Base-by-base conservation (phyloP, 2,329 filamentous ascomycete species). In the Thyridium curvatum region DNA sequence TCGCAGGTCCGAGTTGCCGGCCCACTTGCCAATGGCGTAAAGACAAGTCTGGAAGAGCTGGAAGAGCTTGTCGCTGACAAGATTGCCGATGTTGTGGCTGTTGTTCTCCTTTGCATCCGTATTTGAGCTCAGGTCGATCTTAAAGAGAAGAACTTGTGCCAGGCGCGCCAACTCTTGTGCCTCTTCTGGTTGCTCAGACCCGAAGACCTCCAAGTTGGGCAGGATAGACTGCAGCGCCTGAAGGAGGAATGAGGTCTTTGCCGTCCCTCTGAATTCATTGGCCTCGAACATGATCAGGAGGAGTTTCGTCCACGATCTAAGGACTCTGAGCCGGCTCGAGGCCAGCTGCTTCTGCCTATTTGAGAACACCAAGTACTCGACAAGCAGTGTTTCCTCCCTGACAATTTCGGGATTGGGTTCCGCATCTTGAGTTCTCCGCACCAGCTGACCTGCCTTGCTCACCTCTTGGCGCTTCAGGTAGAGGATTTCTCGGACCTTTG, bases 41-140 rank as follows among this genome's bases (percentile, higher is more conserved):
- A 96, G 70, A 45, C 86, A 90, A 30, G 88, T 78, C 46, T 94
- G 86, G 70, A 98, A 96, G 4, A 97, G 75, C 54, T 95, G 85
- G 55, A 89, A 90, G 1, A 97, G 72, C 53, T 93, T 87, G 57
- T 97, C 91, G 55, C 88, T 86, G 28, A 93, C 80, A 18, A 91
- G 72, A 56, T 88, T 87, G 29, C 83, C 76, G 40, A 76, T 68
- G 4, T 66, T 65, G 36, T 60, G 58, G 43, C 60, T 66, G 34
- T 67, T 54, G 39, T 64, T 65, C 45, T 77, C 68, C 12, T 56
- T 50, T 32, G 62, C 55, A 16, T 49, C 46, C 45, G 50, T 54
- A 8, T 58, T 54, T 8, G 45, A 44, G n/a, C 51, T 38, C 61
- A 82, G 67, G 58, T 89, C 77, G 51, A 93, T 66, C 56, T 84